Evolutionary conservation across 176 grass and related monocot species (phyloP).

Genomic region (Oryza officinalis): DNA sequence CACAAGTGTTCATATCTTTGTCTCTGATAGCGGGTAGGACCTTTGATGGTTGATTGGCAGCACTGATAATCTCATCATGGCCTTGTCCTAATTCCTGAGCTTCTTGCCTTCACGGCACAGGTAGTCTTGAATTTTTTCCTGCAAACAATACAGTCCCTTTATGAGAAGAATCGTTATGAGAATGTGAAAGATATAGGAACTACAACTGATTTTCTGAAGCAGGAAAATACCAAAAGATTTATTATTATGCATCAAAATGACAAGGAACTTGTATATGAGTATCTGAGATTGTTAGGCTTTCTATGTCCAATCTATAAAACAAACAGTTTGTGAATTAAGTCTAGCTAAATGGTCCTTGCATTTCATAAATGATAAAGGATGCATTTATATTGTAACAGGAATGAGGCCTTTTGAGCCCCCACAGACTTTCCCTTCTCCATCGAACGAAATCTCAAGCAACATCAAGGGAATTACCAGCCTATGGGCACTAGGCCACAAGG

Average conservation of each 20-base stretch:
- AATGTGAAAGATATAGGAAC: neutral
- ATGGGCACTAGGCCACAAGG: neutral
- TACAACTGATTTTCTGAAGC: neutral
- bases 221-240: neutral
- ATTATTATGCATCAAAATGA: neutral
- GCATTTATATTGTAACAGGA: neutral
- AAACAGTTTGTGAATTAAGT: neutral
- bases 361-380: neutral
- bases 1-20: neutral
- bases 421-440: neutral
- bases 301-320: neutral
- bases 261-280: neutral
- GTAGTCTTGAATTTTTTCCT: conserved; percentile 40
- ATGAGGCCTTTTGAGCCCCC: neutral
- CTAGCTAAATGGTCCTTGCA: neutral
- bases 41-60: conserved; percentile 18
- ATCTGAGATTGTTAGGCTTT: neutral
- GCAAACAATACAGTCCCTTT: neutral
- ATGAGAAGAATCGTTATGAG: neutral
- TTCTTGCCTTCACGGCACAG: conserved; percentile 42
- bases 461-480: neutral
- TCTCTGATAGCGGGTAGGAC: neutral
- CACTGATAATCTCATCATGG: conserved; percentile 40
- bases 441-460: neutral
- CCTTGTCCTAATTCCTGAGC: conserved; percentile 50